Evolutionary conservation across 2,329 filamentous ascomycete genomes (phyloP).

Genomic region (Phoma herbarum): DNA sequence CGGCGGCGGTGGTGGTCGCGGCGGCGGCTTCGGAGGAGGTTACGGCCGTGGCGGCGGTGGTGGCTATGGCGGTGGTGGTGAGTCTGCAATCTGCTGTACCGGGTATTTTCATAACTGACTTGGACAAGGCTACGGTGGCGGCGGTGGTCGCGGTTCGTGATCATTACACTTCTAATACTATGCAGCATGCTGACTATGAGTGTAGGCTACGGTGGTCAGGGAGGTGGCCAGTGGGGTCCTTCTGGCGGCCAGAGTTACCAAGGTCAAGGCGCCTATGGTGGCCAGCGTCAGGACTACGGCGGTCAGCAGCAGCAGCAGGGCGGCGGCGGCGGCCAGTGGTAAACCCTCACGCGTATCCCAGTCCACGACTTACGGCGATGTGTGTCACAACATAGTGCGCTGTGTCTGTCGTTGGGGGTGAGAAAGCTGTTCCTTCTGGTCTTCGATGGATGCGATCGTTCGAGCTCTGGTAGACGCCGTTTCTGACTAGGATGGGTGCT

Average conservation of each 20-base stretch:
- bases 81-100: constrained; percentile 4
- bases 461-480: constrained; percentile 36
- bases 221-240: constrained; percentile 41
- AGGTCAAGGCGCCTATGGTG: constrained; percentile 43
- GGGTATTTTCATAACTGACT: constrained; percentile 12
- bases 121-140: constrained; percentile 30
- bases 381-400: constrained; percentile 24
- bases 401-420: constrained; percentile 20
- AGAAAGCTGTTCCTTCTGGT: constrained; percentile 16
- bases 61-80: constrained; percentile 36
- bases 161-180: background rate
- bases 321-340: constrained; percentile 49
- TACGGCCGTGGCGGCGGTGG: constrained; percentile 42
- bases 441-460: constrained; percentile 26
- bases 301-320: constrained; percentile 42
- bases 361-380: constrained; percentile 20
- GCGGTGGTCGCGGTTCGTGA: constrained; percentile 32
- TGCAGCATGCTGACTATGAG: background rate
- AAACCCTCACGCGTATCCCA: constrained; percentile 27
- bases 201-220: constrained; percentile 35
- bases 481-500: constrained; percentile 38
- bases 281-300: constrained; percentile 37
- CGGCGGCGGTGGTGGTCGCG: constrained; percentile 56
- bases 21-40: constrained; percentile 46
- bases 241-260: constrained; percentile 38